Percentiles rank a stretch among this genome's conserved stretches.
phyloP scores from a whole-genome alignment of 2,329 filamentous ascomycete species.

The Arthrobotrys musiformis region DNA sequence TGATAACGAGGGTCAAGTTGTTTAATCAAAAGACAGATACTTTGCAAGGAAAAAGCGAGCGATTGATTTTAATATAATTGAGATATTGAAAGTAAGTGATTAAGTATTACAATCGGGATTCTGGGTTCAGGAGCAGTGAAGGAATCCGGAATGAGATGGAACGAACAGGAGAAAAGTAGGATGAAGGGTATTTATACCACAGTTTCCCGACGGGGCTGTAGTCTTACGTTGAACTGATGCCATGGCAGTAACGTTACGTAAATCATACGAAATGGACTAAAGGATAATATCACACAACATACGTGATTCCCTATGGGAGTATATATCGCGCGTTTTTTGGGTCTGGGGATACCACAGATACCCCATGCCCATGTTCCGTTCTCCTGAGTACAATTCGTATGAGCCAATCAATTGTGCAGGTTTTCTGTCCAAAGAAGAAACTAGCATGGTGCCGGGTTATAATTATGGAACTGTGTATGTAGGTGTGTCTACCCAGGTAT shows the following conservation, averaged over 20 bases:
- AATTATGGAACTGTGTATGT: neutral
- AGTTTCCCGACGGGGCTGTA: too few relatives aligned
- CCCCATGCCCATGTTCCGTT: neutral
- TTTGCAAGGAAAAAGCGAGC: neutral
- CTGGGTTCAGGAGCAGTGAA: too few relatives aligned
- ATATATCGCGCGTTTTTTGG: too few relatives aligned
- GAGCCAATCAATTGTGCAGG: neutral
- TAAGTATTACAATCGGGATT: neutral
- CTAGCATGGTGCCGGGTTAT: neutral
- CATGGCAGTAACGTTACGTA: neutral
- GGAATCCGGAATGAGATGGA: neutral
- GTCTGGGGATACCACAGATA: too few relatives aligned
- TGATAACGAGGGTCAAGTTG: conserved; percentile 26
- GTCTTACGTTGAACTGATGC: too few relatives aligned
- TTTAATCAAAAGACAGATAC: too few relatives aligned
- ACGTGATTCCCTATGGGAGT: too few relatives aligned
- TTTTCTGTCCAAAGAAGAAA: neutral
- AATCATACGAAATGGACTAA: conserved; percentile 6
- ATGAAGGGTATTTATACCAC: conserved; percentile 1
- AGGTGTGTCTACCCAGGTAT: conserved; percentile 5
- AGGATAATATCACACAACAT: too few relatives aligned
- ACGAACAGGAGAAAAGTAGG: too few relatives aligned
- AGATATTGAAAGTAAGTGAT: neutral
- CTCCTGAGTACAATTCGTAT: neutral
- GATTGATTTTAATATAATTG: neutral